Base-by-base conservation (phyloP, 176 grass and related monocot genomes). In the Zea luxurians region DNA sequence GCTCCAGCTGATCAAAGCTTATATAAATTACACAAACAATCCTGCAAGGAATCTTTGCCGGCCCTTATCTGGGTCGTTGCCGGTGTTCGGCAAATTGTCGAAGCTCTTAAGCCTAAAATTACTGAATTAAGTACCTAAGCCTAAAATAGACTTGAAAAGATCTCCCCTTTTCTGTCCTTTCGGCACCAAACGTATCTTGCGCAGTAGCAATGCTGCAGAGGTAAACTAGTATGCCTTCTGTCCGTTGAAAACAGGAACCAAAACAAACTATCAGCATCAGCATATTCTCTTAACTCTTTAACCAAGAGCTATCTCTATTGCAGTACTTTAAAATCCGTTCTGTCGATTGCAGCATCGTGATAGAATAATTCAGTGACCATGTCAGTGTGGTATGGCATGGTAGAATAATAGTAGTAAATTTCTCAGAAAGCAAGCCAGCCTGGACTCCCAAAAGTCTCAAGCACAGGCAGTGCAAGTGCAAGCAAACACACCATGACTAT, bases 91-190 rank as follows among this genome's bases (percentile, higher is more conserved):
- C 20, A 10, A 20, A 18, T 0, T 8, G 36, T 43, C 8, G 15
- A 49, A 53, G 37, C 46, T 54, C 35, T 36, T 18, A 57, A 18
- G 54, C 17, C 17, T 18, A 8, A 18, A 8, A 82, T 52, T 38
- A 60, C 60, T 48, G 16, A 64, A 82, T 48, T 11, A 64, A 82
- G 17, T 8, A 38, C 4, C 38, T 78, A 68, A 53, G n/a, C 43
- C 36, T 21, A 15, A 27, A 48, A 17, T 16, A 53, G 34, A 27
- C 36, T 47, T 7, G 15, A 18, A 48, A 20, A 70, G 40, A n/a
- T 12, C 13, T 10, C 52, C 52, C 52, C 10, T 17, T 59, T 11
- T 45, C n/a, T 50, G 13, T 6, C 13, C 1, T 69, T 47, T 35
- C 36, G 12, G 27, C 8, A 60, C 5, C 12, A 3, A 71, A 83